Evolutionary conservation across 805 yeast genomes (phyloP).

Genomic region (Brettanomyces custersianus): DNA sequence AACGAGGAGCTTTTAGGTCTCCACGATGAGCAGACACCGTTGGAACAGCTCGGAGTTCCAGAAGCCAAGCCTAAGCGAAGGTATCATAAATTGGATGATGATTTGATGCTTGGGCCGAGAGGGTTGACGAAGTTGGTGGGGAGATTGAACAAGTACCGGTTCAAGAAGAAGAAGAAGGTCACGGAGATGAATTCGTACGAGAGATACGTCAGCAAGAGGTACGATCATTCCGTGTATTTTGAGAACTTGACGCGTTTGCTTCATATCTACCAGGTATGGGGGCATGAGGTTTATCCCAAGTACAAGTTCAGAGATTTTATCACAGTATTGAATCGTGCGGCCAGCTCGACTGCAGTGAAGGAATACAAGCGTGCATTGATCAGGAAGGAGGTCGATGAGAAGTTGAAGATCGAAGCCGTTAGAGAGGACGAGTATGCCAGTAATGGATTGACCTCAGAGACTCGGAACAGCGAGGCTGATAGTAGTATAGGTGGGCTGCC

Average conservation of each 20-base stretch:
- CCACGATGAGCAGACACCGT: conserved; percentile 6
- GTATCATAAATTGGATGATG: conserved; percentile 42
- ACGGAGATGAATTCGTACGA: conserved; percentile 19
- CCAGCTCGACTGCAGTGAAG: conserved; percentile 32
- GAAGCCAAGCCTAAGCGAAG: conserved; percentile 17
- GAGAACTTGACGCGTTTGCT: conserved; percentile 42
- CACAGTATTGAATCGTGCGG: conserved; percentile 40
- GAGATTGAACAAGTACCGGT: conserved; percentile 25
- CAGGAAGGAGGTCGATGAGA: conserved; percentile 26
- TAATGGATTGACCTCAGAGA: neutral
- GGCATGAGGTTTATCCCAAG: conserved; percentile 68
- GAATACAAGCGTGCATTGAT: conserved; percentile 32
- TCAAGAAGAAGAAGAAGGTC: conserved; percentile 8
- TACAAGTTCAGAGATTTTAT: conserved; percentile 69
- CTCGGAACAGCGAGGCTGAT: neutral
- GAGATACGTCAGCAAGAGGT: conserved; percentile 10
- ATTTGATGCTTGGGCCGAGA: conserved; percentile 37
- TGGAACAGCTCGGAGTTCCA: conserved; percentile 1
- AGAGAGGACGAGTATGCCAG: neutral
- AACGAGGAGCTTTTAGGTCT: conserved; percentile 23
- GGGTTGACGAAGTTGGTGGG: conserved; percentile 49
- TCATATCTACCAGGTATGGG: conserved; percentile 63
- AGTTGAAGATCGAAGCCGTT: conserved; percentile 2
- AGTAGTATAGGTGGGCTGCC: too few relatives aligned
- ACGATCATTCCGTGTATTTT: conserved; percentile 33